Base-by-base conservation (phyloP, 306 rosid genomes). In the Quercus cerris region DNA sequence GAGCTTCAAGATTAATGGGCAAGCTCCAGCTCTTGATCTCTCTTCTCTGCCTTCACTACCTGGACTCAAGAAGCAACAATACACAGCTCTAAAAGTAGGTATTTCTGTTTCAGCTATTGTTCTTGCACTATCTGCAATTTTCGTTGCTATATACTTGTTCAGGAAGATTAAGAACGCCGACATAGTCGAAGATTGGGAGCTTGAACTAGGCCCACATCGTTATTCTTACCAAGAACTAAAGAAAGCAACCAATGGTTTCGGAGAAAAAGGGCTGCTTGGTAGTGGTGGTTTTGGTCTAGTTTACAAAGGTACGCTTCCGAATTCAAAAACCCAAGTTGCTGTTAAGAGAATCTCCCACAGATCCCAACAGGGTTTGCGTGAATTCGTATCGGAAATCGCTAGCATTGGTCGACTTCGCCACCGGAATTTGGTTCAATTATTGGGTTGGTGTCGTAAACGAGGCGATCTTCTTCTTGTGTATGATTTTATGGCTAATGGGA, bases 361-460 rank as follows among this genome's bases (percentile, higher is more conserved):
- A 56, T 94, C 98, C 1, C 91, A 90, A 79, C 98, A 94, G 84
- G 98, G 98, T 3, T 30, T 94, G 19, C 77, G 84, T 35, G 98
- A 94, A 70, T 94, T 94, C 7, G 89, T 90, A n/a, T 81, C 98
- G 0, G 98, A 94, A 75, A 94, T 94, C 0, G 93, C 97, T 4
- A 94, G 90, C 77, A 91, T 91, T 44, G 98, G 98, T 10, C 83
- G 90, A 78, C 94, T 94, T 12, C 92, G 98, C 0, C 98, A 94
- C 75, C 80, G 95, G 79, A 94, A 94, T 63, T 70, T 94, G 85
- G 94, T 85, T 71, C 97, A 90, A 57, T 77, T 94, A 3, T 73
- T 87, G 30, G 98, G 98, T 0, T 94, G 98, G 98, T 94, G 98
- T 71, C 92, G 97, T 5, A 86, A 88, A 7, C 78, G 89, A 0